Conservation (phyloP, 148 eudicot genomes). For the Rhododendron ovatum region DNA sequence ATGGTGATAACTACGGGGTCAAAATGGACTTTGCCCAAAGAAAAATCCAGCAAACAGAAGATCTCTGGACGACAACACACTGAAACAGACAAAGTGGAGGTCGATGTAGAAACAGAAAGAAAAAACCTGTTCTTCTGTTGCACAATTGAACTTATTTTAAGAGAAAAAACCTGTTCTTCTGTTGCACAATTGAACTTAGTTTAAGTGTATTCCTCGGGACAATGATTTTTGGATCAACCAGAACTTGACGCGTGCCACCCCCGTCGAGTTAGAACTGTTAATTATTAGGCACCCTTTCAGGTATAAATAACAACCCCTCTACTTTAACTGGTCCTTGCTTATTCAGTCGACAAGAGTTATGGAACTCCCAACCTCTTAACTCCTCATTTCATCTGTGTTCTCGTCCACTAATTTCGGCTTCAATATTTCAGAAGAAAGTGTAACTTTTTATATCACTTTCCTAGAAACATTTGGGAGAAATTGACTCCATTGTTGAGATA, state of each 20-base stretch:
- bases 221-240: slow-evolving; percentile 26
- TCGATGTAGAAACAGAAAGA: not conserved
- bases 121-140: slow-evolving; percentile 9
- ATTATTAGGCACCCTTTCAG: not conserved
- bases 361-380: slow-evolving; percentile 10
- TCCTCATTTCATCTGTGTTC: not conserved
- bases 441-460: not conserved
- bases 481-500: not conserved
- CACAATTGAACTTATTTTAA: not conserved
- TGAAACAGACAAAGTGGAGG: not conserved
- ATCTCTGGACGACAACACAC: not conserved
- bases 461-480: slow-evolving; percentile 2
- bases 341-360: not conserved
- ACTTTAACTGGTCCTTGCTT: slow-evolving; percentile 9
- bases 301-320: slow-evolving; percentile 25
- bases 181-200: not conserved
- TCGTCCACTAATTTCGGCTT: slow-evolving; percentile 15
- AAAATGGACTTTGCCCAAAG: too few species aligned
- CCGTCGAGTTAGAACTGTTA: slow-evolving; percentile 9
- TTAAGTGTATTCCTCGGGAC: slow-evolving; percentile 5
- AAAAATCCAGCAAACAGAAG: not conserved
- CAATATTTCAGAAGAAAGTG: slow-evolving; percentile 3
- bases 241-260: slow-evolving; percentile 34
- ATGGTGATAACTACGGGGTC: too few species aligned
- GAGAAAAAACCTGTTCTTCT: slow-evolving; percentile 12